Percentiles rank a stretch among this genome's conserved stretches.
Conservation (phyloP, 495 filamentous ascomycete genomes). For the Cercophora scortea region DNA sequence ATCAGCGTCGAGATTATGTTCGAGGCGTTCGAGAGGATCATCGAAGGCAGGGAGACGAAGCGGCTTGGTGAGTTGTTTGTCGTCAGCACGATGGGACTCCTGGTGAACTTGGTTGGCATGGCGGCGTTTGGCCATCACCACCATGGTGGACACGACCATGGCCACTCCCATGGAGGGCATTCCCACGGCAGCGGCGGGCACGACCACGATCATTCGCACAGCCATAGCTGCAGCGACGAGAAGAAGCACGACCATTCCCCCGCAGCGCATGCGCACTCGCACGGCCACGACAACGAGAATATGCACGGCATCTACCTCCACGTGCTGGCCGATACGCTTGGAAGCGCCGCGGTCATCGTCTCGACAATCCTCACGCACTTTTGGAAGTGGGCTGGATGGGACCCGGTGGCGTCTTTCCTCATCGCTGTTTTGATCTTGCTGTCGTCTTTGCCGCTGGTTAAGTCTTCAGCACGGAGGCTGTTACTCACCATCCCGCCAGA, state of each 20-base stretch:
- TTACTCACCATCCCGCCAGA: conserved; percentile 78
- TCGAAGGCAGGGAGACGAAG: conserved; percentile 72
- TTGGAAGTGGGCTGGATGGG: conserved; percentile 86
- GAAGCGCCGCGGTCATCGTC: conserved; percentile 88
- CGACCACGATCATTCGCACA: conserved; percentile 24
- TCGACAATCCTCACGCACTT: conserved; percentile 83
- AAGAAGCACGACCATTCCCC: conserved; percentile 30
- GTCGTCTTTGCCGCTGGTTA: conserved; percentile 82
- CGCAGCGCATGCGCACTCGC: conserved; percentile 19
- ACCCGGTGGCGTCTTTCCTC: conserved; percentile 86
- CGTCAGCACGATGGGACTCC: conserved; percentile 75
- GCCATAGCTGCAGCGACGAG: conserved; percentile 20
- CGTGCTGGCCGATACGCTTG: conserved; percentile 89
- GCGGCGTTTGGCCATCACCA: conserved; percentile 71
- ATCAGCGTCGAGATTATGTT: conserved; percentile 96
- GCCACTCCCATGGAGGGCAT: conserved; percentile 24
- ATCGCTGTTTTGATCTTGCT: conserved; percentile 90
- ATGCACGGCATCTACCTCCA: conserved; percentile 99
- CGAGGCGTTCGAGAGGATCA: conserved; percentile 81
- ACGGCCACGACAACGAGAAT: conserved; percentile 84
- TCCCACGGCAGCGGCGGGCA: conserved; percentile 37
- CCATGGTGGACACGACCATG: conserved; percentile 54
- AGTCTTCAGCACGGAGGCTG: conserved; percentile 69
- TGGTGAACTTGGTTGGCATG: conserved; percentile 89
- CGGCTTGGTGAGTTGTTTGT: conserved; percentile 79